Evolutionary conservation across 371 early-diverging fungal species (phyloP), one percentile per base, ranked within the genome.

Genomic region (Mucor lusitanicus): DNA sequence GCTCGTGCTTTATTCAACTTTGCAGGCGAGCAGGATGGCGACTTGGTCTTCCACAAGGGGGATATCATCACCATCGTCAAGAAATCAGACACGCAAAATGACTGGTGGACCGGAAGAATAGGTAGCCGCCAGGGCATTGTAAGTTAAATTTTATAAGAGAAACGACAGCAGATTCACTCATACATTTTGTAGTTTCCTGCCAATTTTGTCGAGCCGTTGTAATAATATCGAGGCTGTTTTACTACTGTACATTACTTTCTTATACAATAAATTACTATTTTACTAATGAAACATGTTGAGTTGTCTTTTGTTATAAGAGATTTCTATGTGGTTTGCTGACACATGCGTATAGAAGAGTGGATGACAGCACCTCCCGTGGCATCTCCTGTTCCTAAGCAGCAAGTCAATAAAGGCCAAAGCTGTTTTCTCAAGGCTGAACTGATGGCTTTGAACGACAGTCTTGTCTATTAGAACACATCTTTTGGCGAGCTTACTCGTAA

Each of bases 61-160:
- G 95, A 95, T 73, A 73, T 90, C 25, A 92, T 95, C 66, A 85
- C 80, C 4, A 83, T 95, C 57, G 64, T 81, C 21, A 86, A 88
- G 62, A 83, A 83, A 61, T 84, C 92, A 3, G 84, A 88, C 3
- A 87, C 85, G 30, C 80, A 81, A 39, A 87, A 94, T 67, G 92
- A 92, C 74, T 94, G 95, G 95, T 94, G 95, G 95, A 87, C 86
- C n/a, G 95, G 95, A 11, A 76, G 55, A 39, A 73, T 82, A 39
- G 79, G 87, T 62, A 88, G 88, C 28, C 74, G 75, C n/a, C 78
- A 79, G 61, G 94, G 94, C 48, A 82, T 80, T 55, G 86, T 85
- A 85, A 78, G 82, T n/a, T 80, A 50, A 17, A 12, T 1, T 19
- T n/a, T 19, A 7, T 39, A n/a, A 17, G 40, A 40, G 17, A 42